Percentiles rank a stretch among this genome's conserved stretches.
phyloP scores from a whole-genome alignment of 2,329 filamentous ascomycete genomes.

The Aureobasidium sp. region DNA sequence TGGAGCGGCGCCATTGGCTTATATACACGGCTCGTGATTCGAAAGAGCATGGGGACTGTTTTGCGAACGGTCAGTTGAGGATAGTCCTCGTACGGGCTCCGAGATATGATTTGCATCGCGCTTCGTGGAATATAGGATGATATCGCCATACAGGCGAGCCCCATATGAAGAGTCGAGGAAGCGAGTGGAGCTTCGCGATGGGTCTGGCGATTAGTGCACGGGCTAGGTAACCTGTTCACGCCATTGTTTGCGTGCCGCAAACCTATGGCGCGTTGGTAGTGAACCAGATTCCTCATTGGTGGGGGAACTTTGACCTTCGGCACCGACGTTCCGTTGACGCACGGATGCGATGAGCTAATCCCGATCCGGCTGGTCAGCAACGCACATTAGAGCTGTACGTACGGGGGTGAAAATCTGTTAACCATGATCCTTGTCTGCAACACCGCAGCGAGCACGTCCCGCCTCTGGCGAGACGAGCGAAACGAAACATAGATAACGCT shows the following conservation, averaged over 20 bases:
- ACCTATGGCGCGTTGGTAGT: not conserved
- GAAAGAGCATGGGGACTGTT: not conserved
- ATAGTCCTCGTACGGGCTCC: not conserved
- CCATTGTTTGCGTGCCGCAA: not conserved
- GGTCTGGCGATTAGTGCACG: not conserved
- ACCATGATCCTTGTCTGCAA: not conserved
- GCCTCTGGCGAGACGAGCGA: not conserved
- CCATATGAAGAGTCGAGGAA: not conserved
- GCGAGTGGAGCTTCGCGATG: not conserved
- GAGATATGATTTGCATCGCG: not conserved
- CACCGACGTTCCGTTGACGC: not conserved
- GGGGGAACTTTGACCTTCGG: not conserved
- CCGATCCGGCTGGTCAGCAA: not conserved
- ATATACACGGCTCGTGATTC: not conserved
- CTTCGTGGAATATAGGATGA: not conserved
- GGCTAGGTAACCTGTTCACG: not conserved
- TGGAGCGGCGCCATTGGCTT: not conserved
- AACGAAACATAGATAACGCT: not conserved
- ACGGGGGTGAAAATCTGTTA: not conserved
- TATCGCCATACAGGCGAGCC: not conserved
- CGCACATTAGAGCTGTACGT: not conserved
- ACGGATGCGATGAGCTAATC: not conserved
- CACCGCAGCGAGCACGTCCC: not conserved
- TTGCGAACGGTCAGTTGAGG: not conserved
- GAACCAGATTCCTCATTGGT: not conserved